Percentiles rank a stretch among this genome's conserved stretches.
These are phyloP conservation scores for Amanita rubescens DNA, from an alignment of 768 basidiomycete species.

Conservation along the genomic window DNA sequence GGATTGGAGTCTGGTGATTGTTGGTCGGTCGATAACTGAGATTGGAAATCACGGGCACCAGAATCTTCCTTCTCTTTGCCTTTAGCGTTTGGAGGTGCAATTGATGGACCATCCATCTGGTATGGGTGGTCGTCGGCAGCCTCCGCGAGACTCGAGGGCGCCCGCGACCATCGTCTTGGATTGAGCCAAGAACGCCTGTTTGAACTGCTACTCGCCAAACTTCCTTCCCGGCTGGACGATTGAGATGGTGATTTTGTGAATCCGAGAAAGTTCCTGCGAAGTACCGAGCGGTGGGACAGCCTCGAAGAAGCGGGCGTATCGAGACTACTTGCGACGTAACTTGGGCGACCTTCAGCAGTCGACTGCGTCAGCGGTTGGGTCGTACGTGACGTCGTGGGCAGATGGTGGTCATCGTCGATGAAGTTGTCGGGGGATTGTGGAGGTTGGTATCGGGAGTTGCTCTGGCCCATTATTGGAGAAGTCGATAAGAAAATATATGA, in stretches of 20 bases:
- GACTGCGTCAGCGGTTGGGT: background rate
- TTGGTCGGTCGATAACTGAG: slow-evolving; percentile 4
- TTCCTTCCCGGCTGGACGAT: slow-evolving; percentile 7
- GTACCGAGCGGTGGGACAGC: slow-evolving; percentile 16
- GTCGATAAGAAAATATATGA: slow-evolving; percentile 2
- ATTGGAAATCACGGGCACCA: slow-evolving; percentile 3
- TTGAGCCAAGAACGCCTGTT: slow-evolving; percentile 20
- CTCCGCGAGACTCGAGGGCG: slow-evolving; percentile 15
- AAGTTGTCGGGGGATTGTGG: background rate
- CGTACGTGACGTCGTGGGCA: background rate
- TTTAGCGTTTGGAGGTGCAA: slow-evolving; percentile 15
- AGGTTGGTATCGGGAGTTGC: slow-evolving; percentile 9
- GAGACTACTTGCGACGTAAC: background rate
- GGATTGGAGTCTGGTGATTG: slow-evolving; percentile 6
- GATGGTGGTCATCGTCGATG: background rate
- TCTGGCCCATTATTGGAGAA: slow-evolving; percentile 14
- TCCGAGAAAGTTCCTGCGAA: slow-evolving; percentile 29
- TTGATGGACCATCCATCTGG: background rate
- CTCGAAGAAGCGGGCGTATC: slow-evolving; percentile 6
- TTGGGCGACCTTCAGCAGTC: background rate
- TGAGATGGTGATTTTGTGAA: slow-evolving; percentile 19
- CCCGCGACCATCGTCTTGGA: slow-evolving; percentile 26
- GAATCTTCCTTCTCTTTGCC: slow-evolving; percentile 23
- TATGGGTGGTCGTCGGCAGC: background rate
- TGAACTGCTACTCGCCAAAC: slow-evolving; percentile 3